A percentile compares a stretch with the other conserved stretches of the same genome.
Evolutionary conservation across 2,329 filamentous ascomycete species (phyloP).

Genomic region (Fusarium sp.): DNA sequence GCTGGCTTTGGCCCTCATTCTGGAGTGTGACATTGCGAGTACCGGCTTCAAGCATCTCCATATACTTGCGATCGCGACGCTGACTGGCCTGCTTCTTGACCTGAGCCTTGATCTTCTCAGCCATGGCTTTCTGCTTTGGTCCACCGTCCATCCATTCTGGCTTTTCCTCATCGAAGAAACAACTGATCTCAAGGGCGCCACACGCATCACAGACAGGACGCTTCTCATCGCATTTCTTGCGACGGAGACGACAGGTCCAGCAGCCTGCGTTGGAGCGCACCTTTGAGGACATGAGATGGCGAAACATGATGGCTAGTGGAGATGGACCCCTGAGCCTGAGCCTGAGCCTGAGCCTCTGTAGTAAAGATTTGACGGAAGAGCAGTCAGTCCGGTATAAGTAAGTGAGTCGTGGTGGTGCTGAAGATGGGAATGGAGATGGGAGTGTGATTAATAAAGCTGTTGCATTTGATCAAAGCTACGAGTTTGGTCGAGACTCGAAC

Average conservation of each 20-base stretch:
- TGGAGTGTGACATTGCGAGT: conserved; percentile 41
- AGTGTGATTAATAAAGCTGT: neutral
- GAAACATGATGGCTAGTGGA: conserved; percentile 35
- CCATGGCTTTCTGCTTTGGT: conserved; percentile 57
- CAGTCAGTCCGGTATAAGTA: neutral
- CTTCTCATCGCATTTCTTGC: conserved; percentile 67
- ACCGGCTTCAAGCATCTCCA: conserved; percentile 52
- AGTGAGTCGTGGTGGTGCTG: neutral
- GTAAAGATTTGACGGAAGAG: neutral
- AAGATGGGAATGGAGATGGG: neutral
- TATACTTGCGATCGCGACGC: conserved; percentile 59
- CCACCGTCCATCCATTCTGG: conserved; percentile 67
- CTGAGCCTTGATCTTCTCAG: conserved; percentile 62
- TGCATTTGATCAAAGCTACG: conserved; percentile 1
- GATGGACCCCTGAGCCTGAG: neutral
- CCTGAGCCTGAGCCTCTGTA: neutral
- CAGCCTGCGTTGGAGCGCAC: conserved; percentile 59
- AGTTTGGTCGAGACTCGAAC: conserved; percentile 2
- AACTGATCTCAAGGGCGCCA: conserved; percentile 62
- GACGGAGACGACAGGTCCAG: conserved; percentile 68
- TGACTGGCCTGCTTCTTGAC: conserved; percentile 62
- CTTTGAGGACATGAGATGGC: conserved; percentile 43
- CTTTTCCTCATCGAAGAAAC: conserved; percentile 60
- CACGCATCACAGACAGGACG: conserved; percentile 62
- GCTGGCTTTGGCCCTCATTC: conserved; percentile 2